phyloP scores from a whole-genome alignment of 495 filamentous ascomycete species.

The Umbilicaria muhlenbergii region DNA sequence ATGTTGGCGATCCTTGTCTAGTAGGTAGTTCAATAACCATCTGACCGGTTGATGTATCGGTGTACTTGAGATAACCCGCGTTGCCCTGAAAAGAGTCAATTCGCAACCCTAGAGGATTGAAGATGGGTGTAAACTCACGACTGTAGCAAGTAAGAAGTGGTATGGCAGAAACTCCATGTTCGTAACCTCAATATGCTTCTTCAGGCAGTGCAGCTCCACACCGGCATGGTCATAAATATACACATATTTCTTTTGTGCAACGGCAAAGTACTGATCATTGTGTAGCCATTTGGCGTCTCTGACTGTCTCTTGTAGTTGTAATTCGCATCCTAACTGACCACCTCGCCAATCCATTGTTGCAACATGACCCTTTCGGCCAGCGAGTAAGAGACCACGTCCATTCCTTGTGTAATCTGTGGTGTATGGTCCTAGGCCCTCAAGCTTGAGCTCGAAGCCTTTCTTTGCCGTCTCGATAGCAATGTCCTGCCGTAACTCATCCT shows the following conservation, averaged over 20 bases:
- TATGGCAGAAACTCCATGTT: conserved; percentile 94
- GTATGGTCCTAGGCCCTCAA: conserved; percentile 75
- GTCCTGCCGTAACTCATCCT: conserved; percentile 64
- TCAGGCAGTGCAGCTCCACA: conserved; percentile 80
- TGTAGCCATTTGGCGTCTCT: conserved; percentile 85
- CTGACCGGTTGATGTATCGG: conserved; percentile 84
- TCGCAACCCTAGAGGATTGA: conserved; percentile 9
- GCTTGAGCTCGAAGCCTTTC: conserved; percentile 80
- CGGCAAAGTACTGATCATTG: conserved; percentile 90
- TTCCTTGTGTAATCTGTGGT: conserved; percentile 75
- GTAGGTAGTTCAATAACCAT: conserved; percentile 73
- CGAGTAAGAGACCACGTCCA: conserved; percentile 68
- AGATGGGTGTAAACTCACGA: conserved; percentile 33
- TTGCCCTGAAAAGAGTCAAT: conserved; percentile 39
- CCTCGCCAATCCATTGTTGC: conserved; percentile 94
- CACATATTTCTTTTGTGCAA: conserved; percentile 94
- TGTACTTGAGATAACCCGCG: conserved; percentile 79
- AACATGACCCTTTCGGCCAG: conserved; percentile 85
- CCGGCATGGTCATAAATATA: conserved; percentile 87
- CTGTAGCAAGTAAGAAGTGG: conserved; percentile 81
- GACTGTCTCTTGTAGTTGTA: conserved; percentile 80
- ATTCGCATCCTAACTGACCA: conserved; percentile 76
- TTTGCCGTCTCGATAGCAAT: conserved; percentile 72
- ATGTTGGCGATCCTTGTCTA: conserved; percentile 64
- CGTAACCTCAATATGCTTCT: conserved; percentile 80